These are phyloP conservation scores for Ustilago xerochloae DNA, from an alignment of 1,284 basidiomycete species.

Conservation along the genomic window DNA sequence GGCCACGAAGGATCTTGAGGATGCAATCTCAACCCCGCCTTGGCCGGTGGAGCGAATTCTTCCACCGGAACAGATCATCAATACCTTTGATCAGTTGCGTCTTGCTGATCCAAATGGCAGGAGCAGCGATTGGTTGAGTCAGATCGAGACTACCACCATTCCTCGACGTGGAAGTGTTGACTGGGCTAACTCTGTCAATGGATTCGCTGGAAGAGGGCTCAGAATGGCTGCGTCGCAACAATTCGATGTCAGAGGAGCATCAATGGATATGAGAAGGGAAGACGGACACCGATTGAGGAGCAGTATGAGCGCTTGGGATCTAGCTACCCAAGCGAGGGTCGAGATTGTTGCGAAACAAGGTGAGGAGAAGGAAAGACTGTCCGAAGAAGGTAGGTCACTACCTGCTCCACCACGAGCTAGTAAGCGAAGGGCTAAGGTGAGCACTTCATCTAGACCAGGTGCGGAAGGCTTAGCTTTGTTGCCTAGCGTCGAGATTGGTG, in stretches of 20 bases:
- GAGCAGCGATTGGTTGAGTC: constrained; percentile 29
- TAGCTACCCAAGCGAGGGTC: neutral
- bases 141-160: constrained; percentile 14
- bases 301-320: neutral
- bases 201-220: neutral
- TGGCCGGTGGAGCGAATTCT: constrained; percentile 41
- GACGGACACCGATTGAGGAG: neutral
- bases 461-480: too few relatives aligned
- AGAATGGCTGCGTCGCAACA: constrained; percentile 10
- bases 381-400: neutral
- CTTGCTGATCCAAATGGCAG: constrained; percentile 18
- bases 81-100: constrained; percentile 47
- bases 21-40: constrained; percentile 12
- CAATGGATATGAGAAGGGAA: neutral
- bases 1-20: too few relatives aligned
- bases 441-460: too few relatives aligned
- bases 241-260: constrained; percentile 3
- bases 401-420: constrained; percentile 28
- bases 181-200: neutral
- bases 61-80: constrained; percentile 53
- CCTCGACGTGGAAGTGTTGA: constrained; percentile 17
- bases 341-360: neutral
- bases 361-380: neutral
- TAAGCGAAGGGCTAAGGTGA: constrained; percentile 13
- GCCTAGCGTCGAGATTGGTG: neutral